phyloP scores from a whole-genome alignment of 768 basidiomycete species.

The Agaricus blazei region DNA sequence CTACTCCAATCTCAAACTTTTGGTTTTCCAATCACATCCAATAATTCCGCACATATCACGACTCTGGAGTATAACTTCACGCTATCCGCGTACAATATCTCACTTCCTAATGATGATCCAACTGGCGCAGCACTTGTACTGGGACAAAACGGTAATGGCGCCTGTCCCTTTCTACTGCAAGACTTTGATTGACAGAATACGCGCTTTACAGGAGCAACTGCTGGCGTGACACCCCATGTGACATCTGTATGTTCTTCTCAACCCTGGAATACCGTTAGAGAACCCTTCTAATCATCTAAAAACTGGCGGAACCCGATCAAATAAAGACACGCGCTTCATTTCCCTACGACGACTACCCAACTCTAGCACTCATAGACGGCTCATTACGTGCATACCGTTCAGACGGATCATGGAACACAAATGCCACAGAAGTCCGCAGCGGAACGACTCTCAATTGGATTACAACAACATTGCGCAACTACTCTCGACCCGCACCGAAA shows the following conservation, averaged over 20 bases:
- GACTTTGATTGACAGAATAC: background rate
- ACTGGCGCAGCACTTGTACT: constrained; percentile 45
- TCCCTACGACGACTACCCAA: constrained; percentile 45
- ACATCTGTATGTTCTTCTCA: constrained; percentile 32
- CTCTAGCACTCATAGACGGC: constrained; percentile 31
- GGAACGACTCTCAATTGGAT: constrained; percentile 31
- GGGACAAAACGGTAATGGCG: constrained; percentile 28
- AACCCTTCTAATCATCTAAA: background rate
- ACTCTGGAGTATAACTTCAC: constrained; percentile 36
- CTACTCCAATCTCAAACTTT: background rate
- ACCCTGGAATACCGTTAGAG: background rate
- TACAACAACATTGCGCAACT: constrained; percentile 26
- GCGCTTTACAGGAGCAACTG: constrained; percentile 23
- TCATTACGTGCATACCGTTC: constrained; percentile 32
- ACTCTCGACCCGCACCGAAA: constrained; percentile 24
- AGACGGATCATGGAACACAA: constrained; percentile 30
- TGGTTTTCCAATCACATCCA: background rate
- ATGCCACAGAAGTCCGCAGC: constrained; percentile 29
- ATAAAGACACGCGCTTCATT: constrained; percentile 31
- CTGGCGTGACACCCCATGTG: constrained; percentile 34
- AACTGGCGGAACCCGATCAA: background rate
- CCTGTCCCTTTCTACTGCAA: background rate
- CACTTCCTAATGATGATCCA: constrained; percentile 34
- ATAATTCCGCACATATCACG: background rate
- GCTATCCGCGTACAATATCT: constrained; percentile 38